Evolutionary conservation across 306 rosid genomes (phyloP).

Genomic region (Pachyrhizus erosus): DNA sequence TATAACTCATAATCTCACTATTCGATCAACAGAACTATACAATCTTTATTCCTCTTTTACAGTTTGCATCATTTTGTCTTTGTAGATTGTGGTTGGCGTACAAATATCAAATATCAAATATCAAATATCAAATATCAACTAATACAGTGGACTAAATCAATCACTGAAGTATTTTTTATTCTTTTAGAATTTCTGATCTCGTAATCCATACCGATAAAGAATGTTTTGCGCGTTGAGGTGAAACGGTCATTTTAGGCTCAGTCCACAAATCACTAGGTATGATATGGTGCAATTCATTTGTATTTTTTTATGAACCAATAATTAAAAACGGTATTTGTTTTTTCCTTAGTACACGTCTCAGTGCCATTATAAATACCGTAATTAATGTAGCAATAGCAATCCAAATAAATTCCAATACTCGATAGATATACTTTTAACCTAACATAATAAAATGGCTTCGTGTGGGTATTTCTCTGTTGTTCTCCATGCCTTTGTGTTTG

Average conservation of each 20-base stretch:
- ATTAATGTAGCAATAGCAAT: not conserved
- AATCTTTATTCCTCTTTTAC: not conserved
- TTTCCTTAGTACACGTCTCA: not conserved
- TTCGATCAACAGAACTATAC: no score
- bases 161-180: not conserved
- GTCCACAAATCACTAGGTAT: not conserved
- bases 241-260: not conserved
- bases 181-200: conserved; percentile 16
- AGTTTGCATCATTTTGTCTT: not conserved
- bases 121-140: not conserved
- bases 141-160: conserved; percentile 38
- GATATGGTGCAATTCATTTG: not conserved
- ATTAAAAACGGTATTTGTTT: not conserved
- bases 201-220: not conserved
- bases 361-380: not conserved
- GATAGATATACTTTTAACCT: no score
- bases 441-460: not conserved
- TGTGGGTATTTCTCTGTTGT: not conserved
- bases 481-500: not conserved
- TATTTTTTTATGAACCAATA: not conserved
- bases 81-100: not conserved
- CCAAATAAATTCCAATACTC: not conserved
- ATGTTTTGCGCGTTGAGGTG: not conserved
- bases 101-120: not conserved
- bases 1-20: no score